Percentiles rank a stretch among this genome's conserved stretches.
phyloP scores from a whole-genome alignment of 495 filamentous ascomycete species.

The Astrothelium macrocarpum region DNA sequence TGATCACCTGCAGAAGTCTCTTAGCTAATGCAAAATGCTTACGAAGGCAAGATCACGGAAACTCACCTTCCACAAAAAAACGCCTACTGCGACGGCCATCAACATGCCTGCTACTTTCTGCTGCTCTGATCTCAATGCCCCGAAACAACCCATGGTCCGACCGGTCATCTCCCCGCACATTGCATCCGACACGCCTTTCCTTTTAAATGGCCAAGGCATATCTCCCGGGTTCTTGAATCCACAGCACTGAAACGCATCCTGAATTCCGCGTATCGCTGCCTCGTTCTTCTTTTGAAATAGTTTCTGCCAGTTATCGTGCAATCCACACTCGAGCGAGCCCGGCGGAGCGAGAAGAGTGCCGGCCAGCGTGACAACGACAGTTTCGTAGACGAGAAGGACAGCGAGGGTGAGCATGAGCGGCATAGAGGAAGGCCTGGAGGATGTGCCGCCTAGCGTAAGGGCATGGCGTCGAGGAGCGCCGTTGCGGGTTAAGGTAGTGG shows the following conservation, averaged over 20 bases:
- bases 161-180: constrained; percentile 18
- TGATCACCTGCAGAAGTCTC: background rate
- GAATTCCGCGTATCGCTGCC: constrained; percentile 46
- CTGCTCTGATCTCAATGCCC: constrained; percentile 27
- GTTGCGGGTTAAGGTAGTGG: constrained; percentile 36
- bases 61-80: constrained; percentile 24
- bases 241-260: constrained; percentile 57
- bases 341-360: constrained; percentile 44
- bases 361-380: constrained; percentile 46
- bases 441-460: constrained; percentile 31
- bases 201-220: constrained; percentile 47
- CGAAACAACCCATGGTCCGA: constrained; percentile 16
- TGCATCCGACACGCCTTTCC: constrained; percentile 12
- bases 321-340: constrained; percentile 38
- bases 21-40: background rate
- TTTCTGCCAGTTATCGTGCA: constrained; percentile 45
- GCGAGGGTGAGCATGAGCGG: constrained; percentile 29
- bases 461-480: constrained; percentile 23
- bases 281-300: constrained; percentile 42
- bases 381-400: constrained; percentile 38
- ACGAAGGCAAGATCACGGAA: background rate
- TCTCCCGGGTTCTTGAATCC: constrained; percentile 48
- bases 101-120: constrained; percentile 28
- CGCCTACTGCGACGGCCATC: constrained; percentile 21
- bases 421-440: constrained; percentile 13